Base-by-base conservation (phyloP, 2,329 filamentous ascomycete species). In the Berkeleyomyces basicola region DNA sequence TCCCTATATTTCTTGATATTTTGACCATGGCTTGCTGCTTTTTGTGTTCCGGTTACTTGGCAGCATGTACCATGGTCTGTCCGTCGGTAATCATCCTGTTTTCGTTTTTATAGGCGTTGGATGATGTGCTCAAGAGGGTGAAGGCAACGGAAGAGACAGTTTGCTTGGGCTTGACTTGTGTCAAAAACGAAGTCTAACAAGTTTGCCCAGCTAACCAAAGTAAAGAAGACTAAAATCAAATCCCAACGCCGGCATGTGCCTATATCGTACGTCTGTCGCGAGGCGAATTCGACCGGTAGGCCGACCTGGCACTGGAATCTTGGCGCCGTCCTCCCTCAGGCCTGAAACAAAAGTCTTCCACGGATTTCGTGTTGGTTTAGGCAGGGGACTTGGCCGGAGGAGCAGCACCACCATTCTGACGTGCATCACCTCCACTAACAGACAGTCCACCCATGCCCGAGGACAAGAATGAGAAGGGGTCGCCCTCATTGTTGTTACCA, bases 391-490 rank as follows among this genome's bases (percentile, higher is more conserved):
- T 83, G 77, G 73, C 82, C 40, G 76, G 77, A 59, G 80, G 79
- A 62, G 77, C 79, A 62, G 76, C 75, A 16, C 77, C 76, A 65
- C 82, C 82, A 67, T 85, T 85, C 74, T 85, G 82, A 63, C 82
- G 82, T 66, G 77, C 76, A 66, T 85, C 82, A 2, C 58, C 51
- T 67, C 82, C 85, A 70, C 84, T 82, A 68, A 93, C 87, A 44
- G 84, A 84, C 61, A 93, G 79, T 59, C 83, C 82, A 63, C 84
- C 82, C 64, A 93, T 88, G 51, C 86, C 85, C 39, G 81, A 80
- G 39, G 85, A 87, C 60, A 93, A 79, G 76, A 92, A 92, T 14
- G 86, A 85, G 72, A 92, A 91, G 9, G 88, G 87, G 68, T 91
- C 88, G 68, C 78, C 85, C 70, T 88, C 85, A 62, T 76, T 77